Percentiles rank a stretch among this genome's conserved stretches.
phyloP scores from a whole-genome alignment of 768 basidiomycete genomes.

The Lentinula sp. region DNA sequence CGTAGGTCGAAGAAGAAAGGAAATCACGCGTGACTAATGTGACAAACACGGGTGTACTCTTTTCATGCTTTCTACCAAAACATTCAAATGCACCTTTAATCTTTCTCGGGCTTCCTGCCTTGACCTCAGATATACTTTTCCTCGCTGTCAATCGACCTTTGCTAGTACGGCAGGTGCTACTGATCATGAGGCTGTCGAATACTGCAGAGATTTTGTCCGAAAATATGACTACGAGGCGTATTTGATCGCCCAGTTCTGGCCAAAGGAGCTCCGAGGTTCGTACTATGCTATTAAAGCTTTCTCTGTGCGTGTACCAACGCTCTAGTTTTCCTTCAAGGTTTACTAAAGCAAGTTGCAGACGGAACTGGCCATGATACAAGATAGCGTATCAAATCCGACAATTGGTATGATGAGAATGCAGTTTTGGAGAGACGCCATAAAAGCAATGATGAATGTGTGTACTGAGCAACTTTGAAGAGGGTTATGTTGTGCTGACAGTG shows the following conservation, averaged over 20 bases:
- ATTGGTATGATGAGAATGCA: constrained; percentile 84
- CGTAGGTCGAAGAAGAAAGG: not conserved
- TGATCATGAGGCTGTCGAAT: constrained; percentile 37
- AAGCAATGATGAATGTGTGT: constrained; percentile 57
- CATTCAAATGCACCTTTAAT: not conserved
- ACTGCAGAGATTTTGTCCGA: constrained; percentile 67
- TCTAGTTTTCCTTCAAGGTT: not conserved
- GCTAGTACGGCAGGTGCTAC: constrained; percentile 10
- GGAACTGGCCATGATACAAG: constrained; percentile 73
- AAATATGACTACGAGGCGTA: constrained; percentile 82
- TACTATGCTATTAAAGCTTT: constrained; percentile 82
- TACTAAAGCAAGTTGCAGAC: not conserved
- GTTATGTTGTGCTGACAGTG: constrained; percentile 8
- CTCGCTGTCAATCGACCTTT: not conserved
- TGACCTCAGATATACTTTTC: not conserved
- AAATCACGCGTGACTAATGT: not conserved
- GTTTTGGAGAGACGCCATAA: constrained; percentile 82
- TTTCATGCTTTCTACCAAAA: not conserved
- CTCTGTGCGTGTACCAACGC: constrained; percentile 47
- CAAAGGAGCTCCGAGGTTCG: constrained; percentile 53
- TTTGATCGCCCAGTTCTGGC: constrained; percentile 65
- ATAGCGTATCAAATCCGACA: constrained; percentile 62
- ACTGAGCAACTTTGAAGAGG: not conserved
- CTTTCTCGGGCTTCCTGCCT: not conserved
- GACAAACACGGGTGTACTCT: not conserved